Percentiles rank a stretch among this genome's conserved stretches.
Conservation (phyloP, 108 stramenopile genomes). For the Schizochytrium sp. region DNA sequence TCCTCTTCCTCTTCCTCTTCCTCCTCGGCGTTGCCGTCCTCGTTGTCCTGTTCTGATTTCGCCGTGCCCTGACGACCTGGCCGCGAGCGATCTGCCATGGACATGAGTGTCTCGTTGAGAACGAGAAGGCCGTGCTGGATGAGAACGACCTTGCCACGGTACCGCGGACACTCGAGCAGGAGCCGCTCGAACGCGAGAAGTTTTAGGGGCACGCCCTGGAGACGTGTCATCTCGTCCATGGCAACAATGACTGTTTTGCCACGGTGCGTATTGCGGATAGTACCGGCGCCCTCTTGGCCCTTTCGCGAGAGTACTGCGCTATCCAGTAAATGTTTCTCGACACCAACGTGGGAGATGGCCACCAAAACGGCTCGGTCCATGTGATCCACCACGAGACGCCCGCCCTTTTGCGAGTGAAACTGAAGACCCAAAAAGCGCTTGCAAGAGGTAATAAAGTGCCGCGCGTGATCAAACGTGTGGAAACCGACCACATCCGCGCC, state of each 20-base stretch:
- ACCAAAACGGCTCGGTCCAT: slow-evolving; percentile 82
- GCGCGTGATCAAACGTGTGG: slow-evolving; percentile 98
- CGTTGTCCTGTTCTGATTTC: no score
- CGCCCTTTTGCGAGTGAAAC: slow-evolving; percentile 67
- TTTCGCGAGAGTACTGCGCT: neutral
- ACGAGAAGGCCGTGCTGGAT: slow-evolving; percentile 78
- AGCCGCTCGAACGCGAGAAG: slow-evolving; percentile 87
- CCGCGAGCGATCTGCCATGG: neutral
- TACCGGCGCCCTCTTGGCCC: slow-evolving; percentile 35
- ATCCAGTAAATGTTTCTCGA: slow-evolving; percentile 65
- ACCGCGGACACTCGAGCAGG: slow-evolving; percentile 77
- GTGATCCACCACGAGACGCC: slow-evolving; percentile 85
- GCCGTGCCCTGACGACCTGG: slow-evolving; percentile 72
- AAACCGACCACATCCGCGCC: slow-evolving; percentile 97
- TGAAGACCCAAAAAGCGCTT: slow-evolving; percentile 93
- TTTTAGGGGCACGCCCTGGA: slow-evolving; percentile 84
- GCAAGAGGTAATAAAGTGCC: slow-evolving; percentile 96
- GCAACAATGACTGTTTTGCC: slow-evolving; percentile 75
- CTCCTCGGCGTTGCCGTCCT: slow-evolving; percentile 8
- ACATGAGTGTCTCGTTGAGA: neutral
- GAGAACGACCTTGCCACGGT: slow-evolving; percentile 80
- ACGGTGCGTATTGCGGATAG: slow-evolving; percentile 56
- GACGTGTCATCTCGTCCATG: slow-evolving; percentile 79
- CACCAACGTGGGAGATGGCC: slow-evolving; percentile 91
- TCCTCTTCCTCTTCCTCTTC: neutral